These are phyloP conservation scores for Boletales sp. DNA, from an alignment of 768 basidiomycete species.

Conservation along the genomic window DNA sequence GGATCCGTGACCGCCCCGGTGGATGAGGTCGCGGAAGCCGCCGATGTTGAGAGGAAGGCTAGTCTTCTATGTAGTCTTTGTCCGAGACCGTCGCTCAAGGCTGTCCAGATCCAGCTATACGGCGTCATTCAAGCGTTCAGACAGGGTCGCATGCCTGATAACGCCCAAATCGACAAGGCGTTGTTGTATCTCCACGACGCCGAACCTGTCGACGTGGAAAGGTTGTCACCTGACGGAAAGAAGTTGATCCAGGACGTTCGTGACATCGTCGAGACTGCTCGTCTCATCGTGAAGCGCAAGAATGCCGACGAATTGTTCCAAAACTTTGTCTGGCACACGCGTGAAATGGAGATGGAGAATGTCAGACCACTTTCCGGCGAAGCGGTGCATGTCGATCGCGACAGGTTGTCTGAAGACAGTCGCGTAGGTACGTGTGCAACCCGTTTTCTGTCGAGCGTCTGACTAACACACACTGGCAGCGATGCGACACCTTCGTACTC, in stretches of 20 bases:
- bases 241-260: constrained; percentile 74
- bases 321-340: constrained; percentile 82
- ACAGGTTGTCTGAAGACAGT: constrained; percentile 54
- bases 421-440: constrained; percentile 47
- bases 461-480: constrained; percentile 44
- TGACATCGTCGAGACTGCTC: constrained; percentile 74
- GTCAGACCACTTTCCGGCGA: constrained; percentile 40
- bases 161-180: constrained; percentile 72
- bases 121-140: constrained; percentile 81
- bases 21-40: constrained; percentile 56
- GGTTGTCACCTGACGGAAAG: constrained; percentile 75
- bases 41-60: constrained; percentile 79
- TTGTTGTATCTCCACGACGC: constrained; percentile 62
- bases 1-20: constrained; percentile 67
- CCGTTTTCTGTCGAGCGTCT: background rate
- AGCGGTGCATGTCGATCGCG: constrained; percentile 47
- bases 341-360: constrained; percentile 40
- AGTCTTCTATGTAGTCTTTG: background rate
- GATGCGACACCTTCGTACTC: constrained; percentile 81
- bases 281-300: constrained; percentile 74
- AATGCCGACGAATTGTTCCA: constrained; percentile 91
- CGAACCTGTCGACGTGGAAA: constrained; percentile 55
- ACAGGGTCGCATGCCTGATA: constrained; percentile 74
- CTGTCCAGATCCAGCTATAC: constrained; percentile 58
- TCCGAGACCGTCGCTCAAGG: background rate